Evolutionary conservation across 1,284 basidiomycete genomes (phyloP), one percentile per base, ranked within the genome.

Genomic region (Inonotus obliquus): DNA sequence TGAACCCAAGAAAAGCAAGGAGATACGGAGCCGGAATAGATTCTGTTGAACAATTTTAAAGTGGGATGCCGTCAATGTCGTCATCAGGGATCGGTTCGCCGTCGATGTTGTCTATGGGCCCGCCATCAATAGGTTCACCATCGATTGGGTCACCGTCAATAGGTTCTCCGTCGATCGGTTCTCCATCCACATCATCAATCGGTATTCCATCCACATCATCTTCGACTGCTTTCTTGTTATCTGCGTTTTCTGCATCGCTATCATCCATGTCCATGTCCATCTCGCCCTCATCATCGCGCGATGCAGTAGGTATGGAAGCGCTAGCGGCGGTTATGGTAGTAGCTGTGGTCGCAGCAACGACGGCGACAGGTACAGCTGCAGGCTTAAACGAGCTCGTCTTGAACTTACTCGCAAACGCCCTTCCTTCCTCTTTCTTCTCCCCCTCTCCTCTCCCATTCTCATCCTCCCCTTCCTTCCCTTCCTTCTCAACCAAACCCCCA

Each of bases 311-410:
- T 17, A 21, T 17, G 2, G 41, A 5, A 44, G 41, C 41, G 41
- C 17, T 21, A 10, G n/a, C 41, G 1, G 6, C n/a, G 9, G 41
- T 17, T 21, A 17, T 1, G 7, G 11, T 59, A 57, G 69, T 66
- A 51, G 70, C 68, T 39, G 68, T 37, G 10, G 64, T 63, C 10
- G 69, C 66, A 23, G 65, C 63, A 2, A 66, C 63, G 32, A 9
- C 32, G 4, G 25, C 39, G 4, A 76, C 70, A 0, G 69, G 67
- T 19, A 70, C 69, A 32, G 77, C 79, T 0, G 91, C 90, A 3
- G 86, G 84, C 67, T 87, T 85, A 76, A 92, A 92, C 13, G 86
- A 80, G 69, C 83, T 89, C 6, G 84, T 77, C 72, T 92, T 95
- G 81, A 95, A 95, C 60, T 83, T 83, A 35, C 84, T 84, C 13